Base-by-base conservation (phyloP, 495 filamentous ascomycete genomes). In the Diplogelasinospora grovesii region DNA sequence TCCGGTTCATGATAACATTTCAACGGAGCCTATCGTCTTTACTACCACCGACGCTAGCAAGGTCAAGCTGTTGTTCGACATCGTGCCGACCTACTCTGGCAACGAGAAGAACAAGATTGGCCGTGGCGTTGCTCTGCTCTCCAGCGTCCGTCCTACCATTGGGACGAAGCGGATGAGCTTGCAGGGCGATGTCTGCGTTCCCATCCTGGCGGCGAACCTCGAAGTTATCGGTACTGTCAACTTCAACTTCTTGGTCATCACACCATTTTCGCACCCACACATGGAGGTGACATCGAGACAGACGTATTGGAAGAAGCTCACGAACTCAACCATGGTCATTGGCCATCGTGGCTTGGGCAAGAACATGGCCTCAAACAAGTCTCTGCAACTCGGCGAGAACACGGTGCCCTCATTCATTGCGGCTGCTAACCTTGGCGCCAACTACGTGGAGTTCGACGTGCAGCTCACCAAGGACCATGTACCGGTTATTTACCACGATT, bases 401-500 rank as follows among this genome's bases (percentile, higher is more conserved):
- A 97, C 92, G 0, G 64, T 95, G 7, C 80, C 85, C 57, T 97
- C 93, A 0, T 96, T 99, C 64, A 94, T 97, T 53, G 83, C 90
- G 4, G 93, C 93, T 0, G 89, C 90, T 2, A 96, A 95, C 45
- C 67, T 97, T 19, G 93, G 92, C 3, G 89, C 89, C 1, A 79
- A 82, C 13, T 93, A 94, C 55, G 88, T 96, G 39, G 89, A 96
- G 61, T 87, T 83, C 53, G 92, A 98, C 56, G 92, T 99, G 2
- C 93, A 99, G 57, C 71, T 99, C 33, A 99, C 93, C 13, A 99
- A 99, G 54, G 93, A 99, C 57, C 89, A 92, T 61, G 88, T 99
- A 6, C 93, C 93, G 13, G 89, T 99, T 52, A 95, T 99, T 51
- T 99, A 99, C 60, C 93, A 99, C 59, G 93, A 99, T 61, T 99